Evolutionary conservation across 805 yeast species (phyloP), one percentile per base, ranked within the genome.

Genomic region (Priceomyces medius): DNA sequence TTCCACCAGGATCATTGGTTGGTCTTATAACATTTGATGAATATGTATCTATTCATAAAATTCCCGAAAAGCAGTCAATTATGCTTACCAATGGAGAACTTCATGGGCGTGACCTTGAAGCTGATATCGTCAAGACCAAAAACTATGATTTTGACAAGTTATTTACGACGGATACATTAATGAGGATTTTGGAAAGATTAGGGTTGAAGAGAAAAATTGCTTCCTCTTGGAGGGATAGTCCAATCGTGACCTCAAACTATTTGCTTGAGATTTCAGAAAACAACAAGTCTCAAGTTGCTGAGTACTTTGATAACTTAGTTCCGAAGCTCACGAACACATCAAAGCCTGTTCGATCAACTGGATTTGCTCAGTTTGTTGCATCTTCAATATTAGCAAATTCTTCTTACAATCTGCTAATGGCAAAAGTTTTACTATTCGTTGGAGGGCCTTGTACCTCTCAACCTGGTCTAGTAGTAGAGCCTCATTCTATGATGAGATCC

Each of bases 361-460:
- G 76, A 0, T 42, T 63, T 9, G 70, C 75, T 4, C 44, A 56
- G 7, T 56, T 54, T 37, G 38, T 63, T 2, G 47, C 58, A 0
- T 42, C 67, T 1, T 21, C 48, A 1, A 29, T 68, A 1, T 38
- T 68, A 2, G 38, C 55, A 4, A 36, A 41, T 7, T 23, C 47
- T 12, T 38, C 64, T 2, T 54, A 46, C 41, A 49, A 49, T 16
- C 50, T 51, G 20, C 51, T 58, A 12, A 28, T 46, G 12, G 74
- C 66, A 0, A 57, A 62, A 13, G 46, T 68, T 1, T 32, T 53
- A 13, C 37, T 63, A 2, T 68, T 70, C 42, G 43, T 60, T 4
- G 50, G 64, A 20, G 76, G 76, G 0, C 75, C 77, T 2, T 58
- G 68, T 28, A 68, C 73, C 2, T 21, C 35, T 3, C 53, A 50